Evolutionary conservation across 164 flowering plant species (phyloP), one percentile per base, ranked within the genome.

Genomic region (Stephania yunnanensis): DNA sequence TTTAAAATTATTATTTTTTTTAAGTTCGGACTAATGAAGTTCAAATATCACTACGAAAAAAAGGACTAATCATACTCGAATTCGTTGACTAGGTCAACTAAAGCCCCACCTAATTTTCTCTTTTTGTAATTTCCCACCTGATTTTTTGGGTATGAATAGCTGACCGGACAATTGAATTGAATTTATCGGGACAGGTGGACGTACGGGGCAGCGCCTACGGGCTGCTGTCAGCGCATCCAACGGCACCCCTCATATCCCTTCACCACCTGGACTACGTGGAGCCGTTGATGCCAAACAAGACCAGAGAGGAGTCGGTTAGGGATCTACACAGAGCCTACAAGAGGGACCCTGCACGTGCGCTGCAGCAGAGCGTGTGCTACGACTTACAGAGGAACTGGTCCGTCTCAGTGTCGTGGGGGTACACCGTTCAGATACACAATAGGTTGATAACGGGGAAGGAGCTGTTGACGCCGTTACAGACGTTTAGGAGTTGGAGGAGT

Each of bases 351-450:
- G 82, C 82, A 48, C 87, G 97, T 50, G 76, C 80, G 7, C 80
- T 91, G 19, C 98, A 94, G 77, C 97, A 89, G 7, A 87, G 86
- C 69, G 79, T 89, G 68, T 92, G 98, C 71, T 90, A 92, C 70
- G 92, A 89, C 31, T 46, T 71, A 46, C 25, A 44, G 0, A 84
- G 83, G 0, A 86, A 84, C 9, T 90, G 94, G 96, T 83, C 96
- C 1, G 80, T 91, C 5, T 92, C 94, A 0, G 89, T 90, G 4
- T 85, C 97, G 0, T 94, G 98, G 98, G 98, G 97, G 1, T 91
- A 86, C 80, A 87, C 91, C 0, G 85, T 83, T 4, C 97, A 92
- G 82, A 70, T 94, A 44, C 86, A 88, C 61, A 86, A 89, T 1
- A 80, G 77, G 5, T 12, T 89, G 20, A 63, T 85, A 46, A 76